Conservation (phyloP, 805 yeast species). For the Ogataea glucozyma region DNA sequence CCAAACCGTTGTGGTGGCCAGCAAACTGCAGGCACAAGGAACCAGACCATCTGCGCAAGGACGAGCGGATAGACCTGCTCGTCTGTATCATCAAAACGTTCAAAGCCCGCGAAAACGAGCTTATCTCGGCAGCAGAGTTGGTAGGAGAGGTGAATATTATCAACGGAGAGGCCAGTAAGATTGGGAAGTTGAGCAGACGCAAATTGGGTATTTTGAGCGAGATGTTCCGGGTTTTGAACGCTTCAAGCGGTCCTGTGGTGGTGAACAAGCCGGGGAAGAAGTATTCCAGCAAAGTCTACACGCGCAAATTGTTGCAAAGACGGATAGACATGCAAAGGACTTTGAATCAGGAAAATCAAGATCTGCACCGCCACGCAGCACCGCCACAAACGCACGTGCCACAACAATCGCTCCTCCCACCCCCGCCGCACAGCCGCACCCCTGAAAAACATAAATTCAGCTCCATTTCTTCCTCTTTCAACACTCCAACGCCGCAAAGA, state of each 20-base stretch:
- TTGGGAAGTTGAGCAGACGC: slow-evolving; percentile 25
- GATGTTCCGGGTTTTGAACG: slow-evolving; percentile 28
- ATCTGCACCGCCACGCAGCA: no score
- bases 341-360: no score
- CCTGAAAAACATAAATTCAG: slow-evolving; percentile 3
- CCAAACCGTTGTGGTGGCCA: slow-evolving; percentile 78
- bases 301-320: slow-evolving; percentile 17
- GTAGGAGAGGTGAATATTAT: slow-evolving; percentile 26
- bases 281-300: slow-evolving; percentile 30
- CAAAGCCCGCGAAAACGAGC: slow-evolving; percentile 21
- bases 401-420: slow-evolving; percentile 3
- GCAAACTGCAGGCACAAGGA: slow-evolving; percentile 55
- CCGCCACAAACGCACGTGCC: slow-evolving; percentile 1
- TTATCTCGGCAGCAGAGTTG: slow-evolving; percentile 25
- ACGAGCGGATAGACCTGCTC: slow-evolving; percentile 54
- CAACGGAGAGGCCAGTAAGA: slow-evolving; percentile 16
- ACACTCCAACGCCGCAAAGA: slow-evolving; percentile 21
- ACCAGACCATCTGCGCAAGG: slow-evolving; percentile 70
- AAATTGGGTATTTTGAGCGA: slow-evolving; percentile 26
- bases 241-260: slow-evolving; percentile 13
- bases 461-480: slow-evolving; percentile 2
- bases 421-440: slow-evolving; percentile 3
- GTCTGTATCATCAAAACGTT: slow-evolving; percentile 39
- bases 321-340: slow-evolving; percentile 9
- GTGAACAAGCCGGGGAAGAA: slow-evolving; percentile 36